A percentile compares a stretch with the other conserved stretches of the same genome.
Conservation (phyloP, 352 stramenopile genomes). For the Globisporangium canariense region DNA sequence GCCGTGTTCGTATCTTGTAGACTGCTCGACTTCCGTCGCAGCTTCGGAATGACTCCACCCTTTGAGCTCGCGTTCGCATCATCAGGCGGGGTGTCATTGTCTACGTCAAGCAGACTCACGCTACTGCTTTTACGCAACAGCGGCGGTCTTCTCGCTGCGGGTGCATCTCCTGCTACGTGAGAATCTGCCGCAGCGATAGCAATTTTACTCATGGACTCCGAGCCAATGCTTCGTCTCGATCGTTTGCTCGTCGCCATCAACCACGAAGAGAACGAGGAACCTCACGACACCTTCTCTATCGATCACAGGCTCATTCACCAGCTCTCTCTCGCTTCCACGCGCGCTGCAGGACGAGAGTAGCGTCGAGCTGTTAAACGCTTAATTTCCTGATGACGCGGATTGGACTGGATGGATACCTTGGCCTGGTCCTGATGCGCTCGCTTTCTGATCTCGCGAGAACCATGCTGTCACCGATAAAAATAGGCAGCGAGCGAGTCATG, state of each 20-base stretch:
- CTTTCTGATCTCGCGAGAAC: conserved; percentile 2
- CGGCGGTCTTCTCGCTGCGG: background rate
- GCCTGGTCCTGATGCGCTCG: background rate
- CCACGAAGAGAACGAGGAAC: background rate
- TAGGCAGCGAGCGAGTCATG: background rate
- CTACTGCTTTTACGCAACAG: conserved; percentile 65
- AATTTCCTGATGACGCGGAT: background rate
- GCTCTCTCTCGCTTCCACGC: background rate
- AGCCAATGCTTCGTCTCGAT: conserved; percentile 6
- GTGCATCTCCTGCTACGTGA: background rate
- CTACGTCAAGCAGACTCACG: conserved; percentile 39
- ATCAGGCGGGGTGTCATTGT: background rate
- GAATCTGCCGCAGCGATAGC: background rate
- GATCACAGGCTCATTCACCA: background rate
- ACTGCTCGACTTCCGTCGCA: conserved; percentile 49
- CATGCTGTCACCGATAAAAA: background rate
- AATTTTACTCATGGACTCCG: background rate
- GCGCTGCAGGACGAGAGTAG: background rate
- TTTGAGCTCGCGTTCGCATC: background rate
- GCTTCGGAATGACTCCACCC: conserved; percentile 22
- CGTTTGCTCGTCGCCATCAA: conserved; percentile 17
- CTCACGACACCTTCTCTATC: background rate
- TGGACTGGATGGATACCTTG: background rate
- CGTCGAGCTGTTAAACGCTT: background rate
- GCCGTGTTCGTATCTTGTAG: conserved; percentile 32